These are phyloP conservation scores for Colletotrichum viniferum DNA, from an alignment of 2,329 filamentous ascomycete species.

Conservation along the genomic window DNA sequence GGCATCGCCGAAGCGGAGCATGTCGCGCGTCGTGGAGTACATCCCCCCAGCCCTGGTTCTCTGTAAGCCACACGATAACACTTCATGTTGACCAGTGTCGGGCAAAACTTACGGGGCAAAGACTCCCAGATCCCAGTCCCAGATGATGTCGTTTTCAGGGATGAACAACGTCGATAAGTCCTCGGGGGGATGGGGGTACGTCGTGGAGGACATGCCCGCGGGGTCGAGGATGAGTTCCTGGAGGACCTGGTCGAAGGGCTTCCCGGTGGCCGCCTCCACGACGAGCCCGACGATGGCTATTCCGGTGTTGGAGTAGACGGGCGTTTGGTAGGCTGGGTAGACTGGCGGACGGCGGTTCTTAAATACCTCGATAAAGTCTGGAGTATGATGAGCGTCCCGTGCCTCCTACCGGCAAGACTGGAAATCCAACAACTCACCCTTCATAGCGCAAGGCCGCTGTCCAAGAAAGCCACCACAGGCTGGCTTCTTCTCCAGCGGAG, in stretches of 20 bases:
- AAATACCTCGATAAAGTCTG: conserved; percentile 31
- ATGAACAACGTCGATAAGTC: conserved; percentile 35
- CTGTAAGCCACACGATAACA: not conserved
- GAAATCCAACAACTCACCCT: conserved; percentile 18
- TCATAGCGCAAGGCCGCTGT: conserved; percentile 31
- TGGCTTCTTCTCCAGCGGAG: conserved; percentile 31
- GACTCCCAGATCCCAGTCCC: conserved; percentile 37
- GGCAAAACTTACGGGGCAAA: conserved; percentile 35
- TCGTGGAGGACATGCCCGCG: conserved; percentile 45
- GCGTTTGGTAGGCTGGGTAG: conserved; percentile 46
- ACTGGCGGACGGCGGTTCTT: conserved; percentile 36
- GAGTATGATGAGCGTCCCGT: not conserved
- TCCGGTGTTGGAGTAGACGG: conserved; percentile 54
- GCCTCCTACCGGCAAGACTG: not conserved
- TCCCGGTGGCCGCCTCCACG: conserved; percentile 47
- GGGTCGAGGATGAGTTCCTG: conserved; percentile 44
- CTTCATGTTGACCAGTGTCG: not conserved
- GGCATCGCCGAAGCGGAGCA: conserved; percentile 43
- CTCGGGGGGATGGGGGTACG: conserved; percentile 34
- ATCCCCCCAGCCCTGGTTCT: conserved; percentile 38
- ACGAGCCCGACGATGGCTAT: conserved; percentile 49
- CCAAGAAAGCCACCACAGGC: conserved; percentile 38
- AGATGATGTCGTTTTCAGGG: conserved; percentile 35
- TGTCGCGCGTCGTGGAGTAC: conserved; percentile 45
- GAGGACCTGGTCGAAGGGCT: conserved; percentile 41